phyloP scores from a whole-genome alignment of 164 flowering plant species.

The Tinospora cordifolia region DNA sequence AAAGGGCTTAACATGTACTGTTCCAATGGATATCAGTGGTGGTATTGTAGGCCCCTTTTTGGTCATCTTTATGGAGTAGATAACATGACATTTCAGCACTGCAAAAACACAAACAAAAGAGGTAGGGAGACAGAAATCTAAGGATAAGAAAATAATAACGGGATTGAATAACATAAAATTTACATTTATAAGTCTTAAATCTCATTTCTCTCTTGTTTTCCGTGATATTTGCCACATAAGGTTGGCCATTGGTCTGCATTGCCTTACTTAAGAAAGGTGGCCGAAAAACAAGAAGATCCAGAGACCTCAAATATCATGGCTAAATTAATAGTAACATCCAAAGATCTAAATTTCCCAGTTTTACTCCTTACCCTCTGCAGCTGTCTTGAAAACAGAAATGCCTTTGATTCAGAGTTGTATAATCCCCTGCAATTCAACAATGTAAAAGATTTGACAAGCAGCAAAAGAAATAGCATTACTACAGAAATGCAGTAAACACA shows the following conservation, averaged over 20 bases:
- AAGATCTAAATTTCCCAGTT: neutral
- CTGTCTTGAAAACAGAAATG: neutral
- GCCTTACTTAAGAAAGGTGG: no score
- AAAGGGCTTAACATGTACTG: neutral
- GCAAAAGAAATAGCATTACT: neutral
- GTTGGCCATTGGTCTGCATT: no score
- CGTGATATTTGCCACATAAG: no score
- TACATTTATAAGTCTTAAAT: no score
- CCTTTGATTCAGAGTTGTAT: neutral
- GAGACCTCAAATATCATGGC: neutral
- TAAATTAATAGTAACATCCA: neutral
- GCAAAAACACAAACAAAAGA: neutral
- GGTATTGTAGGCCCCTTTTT: no score
- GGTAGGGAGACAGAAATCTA: no score
- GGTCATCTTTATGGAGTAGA: neutral
- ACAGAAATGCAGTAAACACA: neutral
- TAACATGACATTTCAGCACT: neutral
- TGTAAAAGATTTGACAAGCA: neutral
- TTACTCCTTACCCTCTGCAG: neutral
- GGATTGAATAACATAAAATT: no score
- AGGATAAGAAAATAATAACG: no score
- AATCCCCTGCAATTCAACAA: neutral
- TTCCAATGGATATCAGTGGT: neutral
- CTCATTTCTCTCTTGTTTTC: no score
- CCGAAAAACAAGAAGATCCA: neutral